These are phyloP conservation scores for Paraconiothyrium brasiliense DNA, from an alignment of 2,329 filamentous ascomycete genomes.

Conservation along the genomic window DNA sequence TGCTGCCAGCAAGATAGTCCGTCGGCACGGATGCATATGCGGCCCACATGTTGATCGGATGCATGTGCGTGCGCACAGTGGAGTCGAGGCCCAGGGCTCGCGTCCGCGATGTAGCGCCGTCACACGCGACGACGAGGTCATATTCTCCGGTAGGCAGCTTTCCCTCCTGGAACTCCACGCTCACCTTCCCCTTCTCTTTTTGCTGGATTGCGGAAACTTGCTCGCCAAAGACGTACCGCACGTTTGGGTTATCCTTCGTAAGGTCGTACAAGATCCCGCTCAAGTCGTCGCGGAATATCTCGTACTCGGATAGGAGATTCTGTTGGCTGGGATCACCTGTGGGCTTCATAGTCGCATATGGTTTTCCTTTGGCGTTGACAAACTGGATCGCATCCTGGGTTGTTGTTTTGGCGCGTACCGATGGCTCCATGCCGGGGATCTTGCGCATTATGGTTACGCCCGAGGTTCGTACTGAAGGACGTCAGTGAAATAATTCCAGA, in stretches of 20 bases:
- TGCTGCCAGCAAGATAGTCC: slow-evolving; percentile 15
- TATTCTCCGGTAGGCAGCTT: slow-evolving; percentile 14
- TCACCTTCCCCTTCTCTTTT: slow-evolving; percentile 14
- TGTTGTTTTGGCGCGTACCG: slow-evolving; percentile 41
- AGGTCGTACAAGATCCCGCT: slow-evolving; percentile 41
- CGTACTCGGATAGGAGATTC: slow-evolving; percentile 28
- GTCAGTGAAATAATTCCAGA: neutral
- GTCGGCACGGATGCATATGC: slow-evolving; percentile 22
- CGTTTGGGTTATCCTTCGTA: slow-evolving; percentile 26
- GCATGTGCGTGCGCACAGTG: slow-evolving; percentile 20
- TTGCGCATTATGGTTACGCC: slow-evolving; percentile 51
- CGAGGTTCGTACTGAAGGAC: slow-evolving; percentile 41
- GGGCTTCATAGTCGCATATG: slow-evolving; percentile 33
- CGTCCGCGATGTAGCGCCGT: slow-evolving; percentile 29
- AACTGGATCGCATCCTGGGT: slow-evolving; percentile 49
- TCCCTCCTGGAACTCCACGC: slow-evolving; percentile 40
- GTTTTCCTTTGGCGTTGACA: slow-evolving; percentile 32
- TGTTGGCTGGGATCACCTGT: slow-evolving; percentile 37
- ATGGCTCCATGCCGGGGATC: slow-evolving; percentile 47
- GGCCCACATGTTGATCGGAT: slow-evolving; percentile 20
- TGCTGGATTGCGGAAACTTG: slow-evolving; percentile 21
- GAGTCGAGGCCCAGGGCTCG: slow-evolving; percentile 22
- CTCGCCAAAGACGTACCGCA: slow-evolving; percentile 32
- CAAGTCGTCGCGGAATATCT: slow-evolving; percentile 35
- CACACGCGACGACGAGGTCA: slow-evolving; percentile 30